Base-by-base conservation (phyloP, 306 rosid species). In the Pachyrhizus erosus region DNA sequence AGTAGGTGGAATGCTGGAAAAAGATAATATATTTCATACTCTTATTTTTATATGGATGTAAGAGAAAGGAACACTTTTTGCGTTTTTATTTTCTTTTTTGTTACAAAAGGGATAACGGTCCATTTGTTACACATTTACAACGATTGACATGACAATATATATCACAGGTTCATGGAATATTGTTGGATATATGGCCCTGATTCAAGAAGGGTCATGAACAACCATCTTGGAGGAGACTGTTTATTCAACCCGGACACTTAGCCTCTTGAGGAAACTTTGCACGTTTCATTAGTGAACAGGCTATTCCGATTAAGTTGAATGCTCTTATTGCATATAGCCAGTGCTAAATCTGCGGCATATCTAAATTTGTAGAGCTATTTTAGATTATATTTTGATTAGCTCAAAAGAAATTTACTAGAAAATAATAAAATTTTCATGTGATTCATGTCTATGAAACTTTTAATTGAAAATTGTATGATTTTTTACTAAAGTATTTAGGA, bases 91-190 rank as follows among this genome's bases (percentile, higher is more conserved):
- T 49, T 80, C 39, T 18, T 43, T 9, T 29, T 6, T 75, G 43
- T 71, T 60, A 26, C 54, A 49, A 10, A 60, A 29, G n/a, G 77
- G 78, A 42, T 57, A 70, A 29, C 5, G 33, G 51, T 26, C 66
- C 34, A 34, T 34, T 33, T 54, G 51, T 40, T 74, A 37, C 27
- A 73, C 66, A 74, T 34, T 40, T 74, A 24, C 37, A 74, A 51
- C 48, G 48, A 74, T 34, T 54, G 57, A 58, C 45, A 64, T 24
- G 58, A 58, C 46, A 43, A 58, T 40, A 54, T 37, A 6, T 18
- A 18, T 52, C 78, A 52, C 27, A 73, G 78, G n/a, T 74, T 74
- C 79, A 73, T 73, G 66, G 71, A 61, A 33, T 64, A 39, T 67
- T 67, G 27, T 66, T 37, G 72, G 27, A 18, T 21, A 34, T 31